A percentile compares a stretch with the other conserved stretches of the same genome.
Conservation (phyloP, 495 filamentous ascomycete species). For the Penicillium ochrochloron region DNA sequence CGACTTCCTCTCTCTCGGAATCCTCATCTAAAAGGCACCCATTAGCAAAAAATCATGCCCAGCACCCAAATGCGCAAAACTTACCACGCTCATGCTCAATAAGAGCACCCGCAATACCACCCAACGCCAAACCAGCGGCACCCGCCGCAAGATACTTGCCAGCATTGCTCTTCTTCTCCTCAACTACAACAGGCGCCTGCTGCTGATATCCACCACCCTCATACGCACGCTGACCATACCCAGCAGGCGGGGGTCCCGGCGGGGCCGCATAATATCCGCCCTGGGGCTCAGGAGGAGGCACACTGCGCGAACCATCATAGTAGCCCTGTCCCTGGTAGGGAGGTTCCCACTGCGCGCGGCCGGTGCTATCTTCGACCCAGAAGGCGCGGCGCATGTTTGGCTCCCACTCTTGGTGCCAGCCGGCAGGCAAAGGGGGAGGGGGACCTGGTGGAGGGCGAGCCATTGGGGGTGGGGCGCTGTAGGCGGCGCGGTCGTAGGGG, state of each 20-base stretch:
- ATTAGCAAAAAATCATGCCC: neutral
- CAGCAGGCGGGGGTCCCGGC: slow-evolving; percentile 25
- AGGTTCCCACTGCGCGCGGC: slow-evolving; percentile 63
- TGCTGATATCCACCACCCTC: slow-evolving; percentile 27
- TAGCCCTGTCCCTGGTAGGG: slow-evolving; percentile 35
- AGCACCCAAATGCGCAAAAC: slow-evolving; percentile 20
- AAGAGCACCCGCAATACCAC: slow-evolving; percentile 60
- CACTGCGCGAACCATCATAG: slow-evolving; percentile 30
- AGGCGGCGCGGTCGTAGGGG: slow-evolving; percentile 25
- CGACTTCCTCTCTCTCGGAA: slow-evolving; percentile 4
- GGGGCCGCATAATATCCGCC: slow-evolving; percentile 35
- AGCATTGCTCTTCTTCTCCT: slow-evolving; percentile 47
- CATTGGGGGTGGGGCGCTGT: slow-evolving; percentile 30
- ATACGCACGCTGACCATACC: slow-evolving; percentile 20
- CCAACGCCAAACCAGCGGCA: slow-evolving; percentile 60
- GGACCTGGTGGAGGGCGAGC: slow-evolving; percentile 41
- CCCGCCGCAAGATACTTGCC: slow-evolving; percentile 54
- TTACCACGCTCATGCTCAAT: slow-evolving; percentile 58
- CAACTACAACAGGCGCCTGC: slow-evolving; percentile 21
- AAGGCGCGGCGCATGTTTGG: slow-evolving; percentile 60
- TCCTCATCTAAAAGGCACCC: slow-evolving; percentile 21
- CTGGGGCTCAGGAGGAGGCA: slow-evolving; percentile 27
- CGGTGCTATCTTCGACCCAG: slow-evolving; percentile 62
- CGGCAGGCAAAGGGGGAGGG: slow-evolving; percentile 57
- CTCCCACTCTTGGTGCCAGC: slow-evolving; percentile 67